A percentile compares a stretch with the other conserved stretches of the same genome.
Evolutionary conservation across 495 filamentous ascomycete genomes (phyloP).

Genomic region (Cercophora samala): DNA sequence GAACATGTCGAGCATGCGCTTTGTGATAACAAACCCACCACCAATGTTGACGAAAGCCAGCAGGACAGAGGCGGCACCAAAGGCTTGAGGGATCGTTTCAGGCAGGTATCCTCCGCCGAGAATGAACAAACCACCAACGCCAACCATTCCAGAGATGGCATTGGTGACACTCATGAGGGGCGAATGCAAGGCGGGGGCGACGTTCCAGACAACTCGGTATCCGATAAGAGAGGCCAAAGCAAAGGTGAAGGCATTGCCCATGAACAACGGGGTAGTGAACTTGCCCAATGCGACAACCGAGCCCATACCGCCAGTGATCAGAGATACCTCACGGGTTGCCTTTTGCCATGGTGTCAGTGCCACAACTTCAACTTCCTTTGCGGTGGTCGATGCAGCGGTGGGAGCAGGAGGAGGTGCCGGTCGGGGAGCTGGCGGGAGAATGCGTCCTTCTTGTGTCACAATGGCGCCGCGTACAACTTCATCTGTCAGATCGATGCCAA

Average conservation of each 20-base stretch:
- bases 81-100: conserved; percentile 67
- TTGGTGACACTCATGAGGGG: conserved; percentile 86
- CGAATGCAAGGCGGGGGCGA: conserved; percentile 70
- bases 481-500: conserved; percentile 69
- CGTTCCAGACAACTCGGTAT: conserved; percentile 79
- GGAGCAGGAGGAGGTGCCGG: conserved; percentile 66
- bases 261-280: conserved; percentile 71
- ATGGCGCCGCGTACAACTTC: conserved; percentile 79
- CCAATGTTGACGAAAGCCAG: conserved; percentile 79
- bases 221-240: conserved; percentile 74
- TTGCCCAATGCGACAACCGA: conserved; percentile 69
- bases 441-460: conserved; percentile 67
- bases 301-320: conserved; percentile 70
- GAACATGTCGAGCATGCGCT: conserved; percentile 92
- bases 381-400: conserved; percentile 45
- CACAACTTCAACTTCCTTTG: conserved; percentile 55
- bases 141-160: conserved; percentile 83
- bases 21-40: conserved; percentile 79
- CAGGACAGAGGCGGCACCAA: conserved; percentile 74
- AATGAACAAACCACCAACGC: conserved; percentile 77
- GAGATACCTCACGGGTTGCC: conserved; percentile 62
- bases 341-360: conserved; percentile 76
- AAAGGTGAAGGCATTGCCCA: conserved; percentile 77
- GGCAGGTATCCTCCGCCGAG: conserved; percentile 72
- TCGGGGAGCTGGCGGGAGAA: conserved; percentile 68